Evolutionary conservation across 495 filamentous ascomycete genomes (phyloP).

Genomic region (Aspergillus carlsbadensis): DNA sequence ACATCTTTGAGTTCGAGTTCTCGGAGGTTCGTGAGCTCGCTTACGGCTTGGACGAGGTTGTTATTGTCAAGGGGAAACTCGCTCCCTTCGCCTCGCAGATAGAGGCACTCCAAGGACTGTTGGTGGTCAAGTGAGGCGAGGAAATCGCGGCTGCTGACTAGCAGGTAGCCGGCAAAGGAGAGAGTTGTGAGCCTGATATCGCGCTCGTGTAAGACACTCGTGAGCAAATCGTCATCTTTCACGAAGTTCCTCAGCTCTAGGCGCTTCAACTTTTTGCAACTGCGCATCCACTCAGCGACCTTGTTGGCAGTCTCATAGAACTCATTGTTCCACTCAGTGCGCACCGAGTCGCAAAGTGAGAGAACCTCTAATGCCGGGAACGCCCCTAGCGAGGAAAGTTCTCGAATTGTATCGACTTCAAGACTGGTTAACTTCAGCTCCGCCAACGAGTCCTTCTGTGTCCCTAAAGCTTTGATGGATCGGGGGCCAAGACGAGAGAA

Average conservation of each 20-base stretch:
- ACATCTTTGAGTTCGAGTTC: constrained; percentile 52
- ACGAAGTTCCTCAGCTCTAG: constrained; percentile 52
- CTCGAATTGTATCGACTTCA: constrained; percentile 39
- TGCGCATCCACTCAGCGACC: constrained; percentile 38
- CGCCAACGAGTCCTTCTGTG: constrained; percentile 56
- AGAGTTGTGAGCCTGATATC: constrained; percentile 48
- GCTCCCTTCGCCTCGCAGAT: constrained; percentile 51
- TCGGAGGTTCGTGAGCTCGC: constrained; percentile 43
- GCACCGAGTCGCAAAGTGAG: constrained; percentile 44
- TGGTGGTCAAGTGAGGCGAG: constrained; percentile 53
- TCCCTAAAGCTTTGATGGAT: constrained; percentile 57
- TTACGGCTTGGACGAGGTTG: constrained; percentile 47
- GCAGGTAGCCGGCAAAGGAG: constrained; percentile 46
- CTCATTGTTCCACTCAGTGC: constrained; percentile 25
- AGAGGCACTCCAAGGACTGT: constrained; percentile 41
- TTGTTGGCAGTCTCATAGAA: constrained; percentile 53
- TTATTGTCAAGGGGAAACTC: constrained; percentile 46
- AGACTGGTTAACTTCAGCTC: constrained; percentile 55
- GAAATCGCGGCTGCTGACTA: constrained; percentile 44
- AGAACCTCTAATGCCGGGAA: constrained; percentile 55
- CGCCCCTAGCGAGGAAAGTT: constrained; percentile 36
- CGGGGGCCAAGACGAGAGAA: constrained; percentile 48
- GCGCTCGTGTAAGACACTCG: constrained; percentile 51
- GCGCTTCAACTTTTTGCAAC: constrained; percentile 52
- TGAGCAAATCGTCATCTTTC: constrained; percentile 50